phyloP scores from a whole-genome alignment of 306 rosid species.

The Quercus alba region DNA sequence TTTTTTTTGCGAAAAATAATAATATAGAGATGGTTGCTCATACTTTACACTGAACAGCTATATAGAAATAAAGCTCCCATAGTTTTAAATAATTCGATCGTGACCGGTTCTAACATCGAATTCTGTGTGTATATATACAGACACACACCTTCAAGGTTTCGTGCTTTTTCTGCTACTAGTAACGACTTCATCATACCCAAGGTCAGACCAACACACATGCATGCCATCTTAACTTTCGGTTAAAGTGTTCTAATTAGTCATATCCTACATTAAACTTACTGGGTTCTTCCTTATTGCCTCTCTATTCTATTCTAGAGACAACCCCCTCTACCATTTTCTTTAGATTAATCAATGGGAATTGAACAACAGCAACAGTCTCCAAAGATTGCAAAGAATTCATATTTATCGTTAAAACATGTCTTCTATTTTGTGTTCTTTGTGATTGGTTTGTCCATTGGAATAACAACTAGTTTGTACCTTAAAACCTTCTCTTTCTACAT shows the following conservation, averaged over 20 bases:
- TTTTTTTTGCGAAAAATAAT: too few relatives aligned
- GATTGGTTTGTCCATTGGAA: constrained; percentile 45
- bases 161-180: neutral
- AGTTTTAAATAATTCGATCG: too few relatives aligned
- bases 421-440: constrained; percentile 33
- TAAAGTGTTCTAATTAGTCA: neutral
- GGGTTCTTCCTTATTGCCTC: neutral
- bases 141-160: neutral
- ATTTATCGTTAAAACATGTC: constrained; percentile 10
- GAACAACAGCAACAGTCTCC: constrained; percentile 18
- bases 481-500: constrained; percentile 19
- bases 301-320: neutral
- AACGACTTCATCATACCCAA: neutral
- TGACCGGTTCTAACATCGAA: too few relatives aligned
- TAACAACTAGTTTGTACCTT: constrained; percentile 30
- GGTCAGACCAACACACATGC: constrained; percentile 21
- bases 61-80: too few relatives aligned
- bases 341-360: constrained; percentile 12
- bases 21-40: too few relatives aligned
- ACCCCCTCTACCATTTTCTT: neutral
- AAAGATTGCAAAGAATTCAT: constrained; percentile 14
- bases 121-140: too few relatives aligned
- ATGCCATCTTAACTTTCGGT: constrained; percentile 22
- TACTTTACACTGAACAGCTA: too few relatives aligned
- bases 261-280: neutral